Percentiles rank a stretch among this genome's conserved stretches.
phyloP scores from a whole-genome alignment of 176 grass and related monocot genomes.

The Coix lacrymajobi region DNA sequence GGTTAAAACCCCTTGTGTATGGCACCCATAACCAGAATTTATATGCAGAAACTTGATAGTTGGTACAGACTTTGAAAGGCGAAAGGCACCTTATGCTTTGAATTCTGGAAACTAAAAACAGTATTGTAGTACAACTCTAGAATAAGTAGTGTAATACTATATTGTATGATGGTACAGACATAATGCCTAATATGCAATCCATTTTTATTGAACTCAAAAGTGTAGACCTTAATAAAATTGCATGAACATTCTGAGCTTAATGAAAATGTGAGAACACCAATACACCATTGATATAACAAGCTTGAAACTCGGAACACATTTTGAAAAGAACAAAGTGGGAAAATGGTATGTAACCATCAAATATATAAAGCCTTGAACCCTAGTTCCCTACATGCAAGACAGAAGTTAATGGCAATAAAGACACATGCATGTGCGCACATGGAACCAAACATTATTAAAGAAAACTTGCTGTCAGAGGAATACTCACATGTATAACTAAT shows the following conservation, averaged over 20 bases:
- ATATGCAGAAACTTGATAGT: not conserved
- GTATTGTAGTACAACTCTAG: not conserved
- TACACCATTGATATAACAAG: not conserved
- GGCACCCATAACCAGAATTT: not conserved
- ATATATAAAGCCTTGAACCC: conserved; percentile 9
- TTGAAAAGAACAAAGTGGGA: not conserved
- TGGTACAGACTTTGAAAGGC: not conserved
- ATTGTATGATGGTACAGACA: not conserved
- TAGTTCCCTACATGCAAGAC: not conserved
- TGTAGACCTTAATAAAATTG: not conserved
- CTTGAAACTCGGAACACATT: not conserved
- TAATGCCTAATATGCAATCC: not conserved
- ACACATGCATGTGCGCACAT: conserved; percentile 26
- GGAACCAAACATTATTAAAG: not conserved
- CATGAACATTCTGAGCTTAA: not conserved
- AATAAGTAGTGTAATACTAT: not conserved
- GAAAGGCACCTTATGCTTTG: not conserved
- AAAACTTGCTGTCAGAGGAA: conserved; percentile 25
- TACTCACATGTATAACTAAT: conserved; percentile 99
- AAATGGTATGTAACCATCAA: not conserved
- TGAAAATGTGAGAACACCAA: not conserved
- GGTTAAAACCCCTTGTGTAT: not conserved
- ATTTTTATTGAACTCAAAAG: not conserved
- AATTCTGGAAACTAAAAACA: not conserved
- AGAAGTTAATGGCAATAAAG: conserved; percentile 3